Evolutionary conservation across 805 yeast species (phyloP), one percentile per base, ranked within the genome.

Genomic region (Lipomyces orientalis): DNA sequence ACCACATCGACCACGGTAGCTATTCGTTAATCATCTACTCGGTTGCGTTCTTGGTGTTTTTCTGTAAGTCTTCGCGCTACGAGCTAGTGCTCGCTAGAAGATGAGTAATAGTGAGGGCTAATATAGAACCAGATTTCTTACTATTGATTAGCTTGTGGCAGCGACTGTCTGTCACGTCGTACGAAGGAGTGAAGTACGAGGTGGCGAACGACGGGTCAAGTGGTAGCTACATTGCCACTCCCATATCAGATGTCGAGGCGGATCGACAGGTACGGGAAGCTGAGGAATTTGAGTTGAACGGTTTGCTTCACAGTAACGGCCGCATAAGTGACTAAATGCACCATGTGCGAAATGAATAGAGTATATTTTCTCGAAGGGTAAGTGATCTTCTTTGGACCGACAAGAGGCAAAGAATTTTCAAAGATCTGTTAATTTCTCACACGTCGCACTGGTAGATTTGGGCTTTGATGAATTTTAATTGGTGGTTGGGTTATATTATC

Each of bases 1-100:
- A 90, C 72, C 91, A 92, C 1, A 89, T 97, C 3, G 97, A 91
- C 78, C 95, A 90, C 73, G 87, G 94, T 60, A 87, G 97, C 0
- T 94, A 94, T 77, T 85, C 90, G 49, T 80, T 94, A 79, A 85
- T 89, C 4, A 82, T 90, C 4, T 78, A 87, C 12, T 86, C 93
- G 6, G 90, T 90, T 0, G 93, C 96, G 0, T 90, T 91, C 73
- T 71, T 91, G 71, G 81, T 91, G 1, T 87, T 83, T 73, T 78
- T 92, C n/a, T 70, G 65, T 51, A 55, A 60, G 60, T 51, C 29
- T 19, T 16, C 14, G 31, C 4, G 2, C 25, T 56, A 16, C 16
- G 9, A 14, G 16, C 1, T 10, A 14, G 34, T 59, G n/a, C 65
- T 61, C 34, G 54, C 57, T 22, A 10, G 29, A 29, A 4, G 43